Base-by-base conservation (phyloP, 73 alveolate species). In the Paramecium tetraurelia region DNA sequence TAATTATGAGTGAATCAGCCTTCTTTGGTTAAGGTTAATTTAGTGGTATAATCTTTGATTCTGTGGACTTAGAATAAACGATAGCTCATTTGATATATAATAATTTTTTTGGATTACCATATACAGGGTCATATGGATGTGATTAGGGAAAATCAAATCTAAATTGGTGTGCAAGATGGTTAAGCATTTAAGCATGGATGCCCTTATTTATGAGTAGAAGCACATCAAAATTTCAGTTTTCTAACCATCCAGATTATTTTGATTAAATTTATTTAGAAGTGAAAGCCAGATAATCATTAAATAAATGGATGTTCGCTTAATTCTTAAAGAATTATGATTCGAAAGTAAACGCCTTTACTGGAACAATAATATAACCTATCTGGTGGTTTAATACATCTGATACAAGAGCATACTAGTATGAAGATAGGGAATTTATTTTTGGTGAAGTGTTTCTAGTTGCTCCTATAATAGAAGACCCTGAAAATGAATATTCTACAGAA, bases 301-400 rank as follows among this genome's bases (percentile, higher is more conserved):
- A 38, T 10, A 69, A 69, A 80, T 80, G 90, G 90, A 80, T 80
- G 29, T 46, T 31, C 1, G 33, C 90, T 14, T 48, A 44, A 48
- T 80, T 80, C 10, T 22, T 80, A 5, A 48, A 22, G 24, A 80
- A 80, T 80, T 80, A 48, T 41, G 90, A 80, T 80, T 10, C 38
- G 5, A 40, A 12, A 72, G 5, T 80, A 21, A 35, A 35, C 5
- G n/a, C 48, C 10, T 41, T 48, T 18, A 46, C 29, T 24, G 90
- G 90, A 20, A 80, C 90, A 10, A 21, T 80, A 3, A 40, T 80
- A 2, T 46, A 80, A 80, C 90, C 90, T 0, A 43, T 48, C 2
- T 80, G 90, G 90, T 80, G 90, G 90, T 80, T 44, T 31, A 80
- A 80, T 48, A 80, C 50, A 4, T 41, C 90, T 24, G 90, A 80